Evolutionary conservation across 1,139 yeast genomes (phyloP).

Genomic region (Suhomyces terraborum): DNA sequence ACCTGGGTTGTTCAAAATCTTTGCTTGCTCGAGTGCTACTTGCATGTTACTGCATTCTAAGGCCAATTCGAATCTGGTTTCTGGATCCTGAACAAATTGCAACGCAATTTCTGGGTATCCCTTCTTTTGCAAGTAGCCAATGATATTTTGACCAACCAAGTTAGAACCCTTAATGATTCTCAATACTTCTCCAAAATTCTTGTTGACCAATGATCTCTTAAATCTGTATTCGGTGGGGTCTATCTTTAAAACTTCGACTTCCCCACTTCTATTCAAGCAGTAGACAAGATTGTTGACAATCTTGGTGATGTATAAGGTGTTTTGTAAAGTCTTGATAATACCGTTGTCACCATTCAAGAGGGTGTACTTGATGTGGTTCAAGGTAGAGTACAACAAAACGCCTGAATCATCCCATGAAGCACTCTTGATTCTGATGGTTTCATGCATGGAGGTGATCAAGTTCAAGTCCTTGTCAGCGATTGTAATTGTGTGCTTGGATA

Average conservation of each 20-base stretch:
- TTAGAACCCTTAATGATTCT: conserved; percentile 86
- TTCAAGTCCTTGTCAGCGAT: conserved; percentile 81
- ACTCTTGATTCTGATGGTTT: conserved; percentile 94
- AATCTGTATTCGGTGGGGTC: conserved; percentile 98
- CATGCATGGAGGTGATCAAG: conserved; percentile 83
- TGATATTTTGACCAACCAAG: conserved; percentile 95
- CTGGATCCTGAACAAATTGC: conserved; percentile 95
- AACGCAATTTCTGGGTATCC: conserved; percentile 95
- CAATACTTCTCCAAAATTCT: conserved; percentile 88
- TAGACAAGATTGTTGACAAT: conserved; percentile 71
- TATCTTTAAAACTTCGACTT: conserved; percentile 73
- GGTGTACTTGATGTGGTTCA: conserved; percentile 93
- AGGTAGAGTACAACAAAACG: conserved; percentile 87
- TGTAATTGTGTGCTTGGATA: conserved; percentile 91
- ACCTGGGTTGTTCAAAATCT: conserved; percentile 62
- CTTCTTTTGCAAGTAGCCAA: conserved; percentile 89
- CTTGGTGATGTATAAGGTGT: conserved; percentile 81
- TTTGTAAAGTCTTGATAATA: conserved; percentile 87
- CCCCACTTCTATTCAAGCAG: conserved; percentile 84
- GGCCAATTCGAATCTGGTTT: conserved; percentile 93
- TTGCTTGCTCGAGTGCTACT: conserved; percentile 90
- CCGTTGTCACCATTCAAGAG: conserved; percentile 93
- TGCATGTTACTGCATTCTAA: conserved; percentile 87
- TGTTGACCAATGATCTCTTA: conserved; percentile 87
- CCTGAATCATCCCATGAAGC: conserved; percentile 98